Percentiles rank a stretch among this genome's conserved stretches.
Evolutionary conservation across 2,329 filamentous ascomycete species (phyloP).

Genomic region (Elsinoe perseae): DNA sequence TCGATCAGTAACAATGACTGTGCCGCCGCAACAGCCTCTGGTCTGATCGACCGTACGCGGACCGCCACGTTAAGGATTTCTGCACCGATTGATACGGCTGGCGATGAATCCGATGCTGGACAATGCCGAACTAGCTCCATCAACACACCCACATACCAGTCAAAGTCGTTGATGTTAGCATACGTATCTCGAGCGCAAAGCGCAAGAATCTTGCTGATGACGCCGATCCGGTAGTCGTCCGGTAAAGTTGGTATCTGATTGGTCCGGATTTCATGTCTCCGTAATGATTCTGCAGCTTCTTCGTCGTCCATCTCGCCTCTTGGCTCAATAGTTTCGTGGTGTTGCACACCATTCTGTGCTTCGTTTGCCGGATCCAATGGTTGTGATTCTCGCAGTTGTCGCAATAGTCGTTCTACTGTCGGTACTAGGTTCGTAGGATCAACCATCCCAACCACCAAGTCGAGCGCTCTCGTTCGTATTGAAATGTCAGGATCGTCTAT

Average conservation of each 20-base stretch:
- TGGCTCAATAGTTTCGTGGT: slow-evolving; percentile 38
- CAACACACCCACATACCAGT: slow-evolving; percentile 92
- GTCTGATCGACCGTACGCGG: slow-evolving; percentile 75
- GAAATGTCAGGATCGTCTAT: slow-evolving; percentile 94
- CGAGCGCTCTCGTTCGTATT: slow-evolving; percentile 84
- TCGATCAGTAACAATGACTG: slow-evolving; percentile 64
- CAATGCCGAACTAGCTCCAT: slow-evolving; percentile 70
- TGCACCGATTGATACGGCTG: slow-evolving; percentile 54
- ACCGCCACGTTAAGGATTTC: slow-evolving; percentile 88
- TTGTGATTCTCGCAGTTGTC: slow-evolving; percentile 65
- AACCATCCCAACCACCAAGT: slow-evolving; percentile 90
- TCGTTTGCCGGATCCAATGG: slow-evolving; percentile 44
- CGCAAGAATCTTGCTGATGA: slow-evolving; percentile 72
- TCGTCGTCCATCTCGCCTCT: slow-evolving; percentile 52
- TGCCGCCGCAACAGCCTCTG: slow-evolving; percentile 72
- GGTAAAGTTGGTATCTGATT: slow-evolving; percentile 57
- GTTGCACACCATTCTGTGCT: slow-evolving; percentile 40
- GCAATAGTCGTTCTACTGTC: slow-evolving; percentile 79
- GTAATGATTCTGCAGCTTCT: slow-evolving; percentile 49
- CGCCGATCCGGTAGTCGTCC: slow-evolving; percentile 75
- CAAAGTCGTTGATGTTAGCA: slow-evolving; percentile 77
- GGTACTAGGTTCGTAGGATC: slow-evolving; percentile 74
- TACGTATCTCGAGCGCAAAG: slow-evolving; percentile 92
- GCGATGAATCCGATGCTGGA: slow-evolving; percentile 40
- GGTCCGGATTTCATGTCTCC: slow-evolving; percentile 42